These are phyloP conservation scores for Areca catechu DNA, from an alignment of 176 grass and related monocot species.

Conservation along the genomic window DNA sequence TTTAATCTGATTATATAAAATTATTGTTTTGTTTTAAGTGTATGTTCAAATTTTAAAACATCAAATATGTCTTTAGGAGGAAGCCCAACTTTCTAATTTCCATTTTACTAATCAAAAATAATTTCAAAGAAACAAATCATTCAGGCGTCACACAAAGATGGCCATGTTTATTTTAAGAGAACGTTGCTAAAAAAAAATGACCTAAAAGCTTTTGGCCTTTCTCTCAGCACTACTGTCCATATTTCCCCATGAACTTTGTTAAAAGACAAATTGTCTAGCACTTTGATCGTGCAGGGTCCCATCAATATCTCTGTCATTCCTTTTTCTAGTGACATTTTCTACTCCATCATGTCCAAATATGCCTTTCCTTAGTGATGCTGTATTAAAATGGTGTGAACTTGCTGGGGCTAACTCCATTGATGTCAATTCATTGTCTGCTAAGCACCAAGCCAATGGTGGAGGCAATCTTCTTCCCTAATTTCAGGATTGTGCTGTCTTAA, in stretches of 20 bases:
- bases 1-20: too few relatives aligned
- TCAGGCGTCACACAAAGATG: too few relatives aligned
- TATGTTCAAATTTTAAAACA: too few relatives aligned
- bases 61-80: too few relatives aligned
- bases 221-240: constrained; percentile 32
- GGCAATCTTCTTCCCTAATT: constrained; percentile 48
- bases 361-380: constrained; percentile 2
- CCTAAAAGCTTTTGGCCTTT: constrained; percentile 12
- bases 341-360: constrained; percentile 8
- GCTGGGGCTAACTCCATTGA: constrained; percentile 7
- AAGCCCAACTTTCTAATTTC: too few relatives aligned
- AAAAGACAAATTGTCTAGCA: constrained; percentile 37
- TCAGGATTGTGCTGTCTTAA: constrained; percentile 70
- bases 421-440: constrained; percentile 65
- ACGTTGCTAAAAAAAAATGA: constrained; percentile 15
- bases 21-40: too few relatives aligned
- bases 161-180: too few relatives aligned
- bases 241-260: constrained; percentile 31
- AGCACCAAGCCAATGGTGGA: constrained; percentile 39
- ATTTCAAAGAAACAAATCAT: too few relatives aligned
- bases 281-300: constrained; percentile 32
- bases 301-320: constrained; percentile 22
- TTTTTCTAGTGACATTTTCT: constrained; percentile 13
- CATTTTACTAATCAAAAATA: too few relatives aligned
- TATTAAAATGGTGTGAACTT: constrained; percentile 12